Conservation (phyloP, 2,329 filamentous ascomycete genomes). For the Didymosphaeria variabile region DNA sequence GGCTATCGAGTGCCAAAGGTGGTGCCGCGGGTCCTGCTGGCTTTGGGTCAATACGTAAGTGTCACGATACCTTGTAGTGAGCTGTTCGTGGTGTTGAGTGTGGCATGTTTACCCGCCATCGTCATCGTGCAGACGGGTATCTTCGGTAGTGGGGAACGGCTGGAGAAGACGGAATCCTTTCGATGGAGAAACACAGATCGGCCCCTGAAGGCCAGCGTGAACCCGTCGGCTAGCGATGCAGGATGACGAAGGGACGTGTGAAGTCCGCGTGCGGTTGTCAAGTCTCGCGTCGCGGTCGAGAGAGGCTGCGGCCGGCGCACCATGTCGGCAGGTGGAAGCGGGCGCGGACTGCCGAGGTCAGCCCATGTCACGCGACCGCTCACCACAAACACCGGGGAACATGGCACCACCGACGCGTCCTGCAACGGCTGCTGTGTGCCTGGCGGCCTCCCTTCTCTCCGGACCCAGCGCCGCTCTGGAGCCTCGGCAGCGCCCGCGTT, state of each 20-base stretch:
- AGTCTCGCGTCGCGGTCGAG: background rate
- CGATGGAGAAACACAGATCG: background rate
- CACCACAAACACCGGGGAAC: background rate
- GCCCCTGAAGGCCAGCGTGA: background rate
- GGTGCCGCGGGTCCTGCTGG: too few species aligned
- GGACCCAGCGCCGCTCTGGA: background rate
- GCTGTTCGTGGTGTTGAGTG: background rate
- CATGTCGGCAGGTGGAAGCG: background rate
- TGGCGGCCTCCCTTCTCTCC: slow-evolving; percentile 1
- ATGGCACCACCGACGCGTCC: background rate
- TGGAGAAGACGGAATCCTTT: slow-evolving; percentile 1
- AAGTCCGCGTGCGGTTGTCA: slow-evolving; percentile 13
- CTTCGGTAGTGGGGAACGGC: background rate
- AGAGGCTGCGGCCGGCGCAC: slow-evolving; percentile 3
- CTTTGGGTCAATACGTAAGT: background rate
- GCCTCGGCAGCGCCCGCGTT: slow-evolving; percentile 7
- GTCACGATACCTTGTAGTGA: background rate
- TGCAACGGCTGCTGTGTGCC: background rate
- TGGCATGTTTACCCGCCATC: background rate
- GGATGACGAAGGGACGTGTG: background rate
- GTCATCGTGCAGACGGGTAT: background rate
- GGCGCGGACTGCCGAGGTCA: slow-evolving; percentile 6
- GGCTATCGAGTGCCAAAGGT: too few species aligned
- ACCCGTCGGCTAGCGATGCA: background rate
- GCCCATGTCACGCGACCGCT: slow-evolving; percentile 12